phyloP scores from a whole-genome alignment of 352 stramenopile species.

The Phytophthora boehmeriae region DNA sequence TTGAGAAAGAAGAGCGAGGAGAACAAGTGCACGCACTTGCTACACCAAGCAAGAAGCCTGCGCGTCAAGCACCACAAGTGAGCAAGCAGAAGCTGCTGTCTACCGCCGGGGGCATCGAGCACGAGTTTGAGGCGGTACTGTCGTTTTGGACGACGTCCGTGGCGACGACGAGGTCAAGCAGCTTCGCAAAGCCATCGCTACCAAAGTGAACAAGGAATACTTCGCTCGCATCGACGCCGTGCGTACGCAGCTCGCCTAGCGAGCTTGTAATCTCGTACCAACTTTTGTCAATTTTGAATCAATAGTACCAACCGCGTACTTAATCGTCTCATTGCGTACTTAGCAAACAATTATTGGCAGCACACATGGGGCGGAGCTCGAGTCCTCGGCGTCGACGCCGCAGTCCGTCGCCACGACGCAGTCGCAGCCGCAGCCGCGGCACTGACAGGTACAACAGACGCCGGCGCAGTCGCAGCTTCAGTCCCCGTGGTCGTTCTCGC shows the following conservation, averaged over 20 bases:
- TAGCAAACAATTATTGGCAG: background rate
- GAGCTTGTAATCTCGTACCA: conserved; percentile 1
- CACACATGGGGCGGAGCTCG: conserved; percentile 27
- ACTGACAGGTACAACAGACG: conserved; percentile 22
- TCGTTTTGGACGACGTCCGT: conserved; percentile 77
- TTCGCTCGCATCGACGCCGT: conserved; percentile 73
- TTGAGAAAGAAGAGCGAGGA: conserved; percentile 60
- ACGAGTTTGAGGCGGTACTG: conserved; percentile 81
- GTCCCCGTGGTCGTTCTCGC: conserved; percentile 6
- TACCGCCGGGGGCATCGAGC: conserved; percentile 57
- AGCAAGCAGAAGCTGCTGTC: conserved; percentile 53
- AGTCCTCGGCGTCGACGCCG: conserved; percentile 34
- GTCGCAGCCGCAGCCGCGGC: conserved; percentile 39
- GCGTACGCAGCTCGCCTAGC: conserved; percentile 33
- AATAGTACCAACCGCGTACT: conserved; percentile 5
- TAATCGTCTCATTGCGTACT: conserved; percentile 9
- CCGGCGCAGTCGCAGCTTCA: conserved; percentile 25
- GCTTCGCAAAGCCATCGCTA: conserved; percentile 69
- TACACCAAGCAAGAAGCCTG: conserved; percentile 4
- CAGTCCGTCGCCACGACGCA: conserved; percentile 28
- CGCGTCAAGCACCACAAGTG: conserved; percentile 15
- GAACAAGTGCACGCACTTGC: background rate
- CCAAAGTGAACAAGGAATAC: conserved; percentile 71
- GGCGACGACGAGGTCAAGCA: conserved; percentile 70
- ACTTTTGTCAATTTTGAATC: background rate